phyloP scores from a whole-genome alignment of 768 basidiomycete genomes.

The Podaxis sp. region DNA sequence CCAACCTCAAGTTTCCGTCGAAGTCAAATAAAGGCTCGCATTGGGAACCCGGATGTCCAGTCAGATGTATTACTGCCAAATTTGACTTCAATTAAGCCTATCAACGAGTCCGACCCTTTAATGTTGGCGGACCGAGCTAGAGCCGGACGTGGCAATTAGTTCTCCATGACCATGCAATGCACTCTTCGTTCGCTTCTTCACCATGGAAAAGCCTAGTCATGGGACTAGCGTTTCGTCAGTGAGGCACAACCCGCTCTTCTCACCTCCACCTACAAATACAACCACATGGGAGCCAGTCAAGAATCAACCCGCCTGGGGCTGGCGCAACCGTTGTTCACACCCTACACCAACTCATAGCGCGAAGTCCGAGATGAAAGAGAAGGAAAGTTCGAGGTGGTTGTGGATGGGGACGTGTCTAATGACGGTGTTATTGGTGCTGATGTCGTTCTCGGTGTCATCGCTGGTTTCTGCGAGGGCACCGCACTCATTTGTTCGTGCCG shows the following conservation, averaged over 20 bases:
- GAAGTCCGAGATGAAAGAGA: conserved; percentile 7
- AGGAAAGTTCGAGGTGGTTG: conserved; percentile 3
- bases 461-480: conserved; percentile 5
- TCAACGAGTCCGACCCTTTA: not conserved
- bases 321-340: not conserved
- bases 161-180: not conserved
- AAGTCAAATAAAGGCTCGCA: not conserved
- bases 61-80: not conserved
- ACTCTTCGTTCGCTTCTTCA: conserved; percentile 10
- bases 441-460: conserved; percentile 11
- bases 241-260: conserved; percentile 1
- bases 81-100: not conserved
- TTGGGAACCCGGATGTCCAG: not conserved
- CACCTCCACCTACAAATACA: conserved; percentile 10
- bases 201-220: conserved; percentile 10
- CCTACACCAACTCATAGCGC: not conserved
- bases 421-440: conserved; percentile 8
- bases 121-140: conserved; percentile 3
- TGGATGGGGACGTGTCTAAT: conserved; percentile 7
- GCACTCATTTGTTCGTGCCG: not conserved
- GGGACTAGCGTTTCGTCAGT: conserved; percentile 1
- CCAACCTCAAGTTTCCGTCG: not conserved
- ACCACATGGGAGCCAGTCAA: not conserved
- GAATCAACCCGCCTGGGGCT: not conserved
- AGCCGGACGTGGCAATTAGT: conserved; percentile 9